Evolutionary conservation across 2,329 filamentous ascomycete genomes (phyloP), one percentile per base, ranked within the genome.

Genomic region (Aspergillus awamori): DNA sequence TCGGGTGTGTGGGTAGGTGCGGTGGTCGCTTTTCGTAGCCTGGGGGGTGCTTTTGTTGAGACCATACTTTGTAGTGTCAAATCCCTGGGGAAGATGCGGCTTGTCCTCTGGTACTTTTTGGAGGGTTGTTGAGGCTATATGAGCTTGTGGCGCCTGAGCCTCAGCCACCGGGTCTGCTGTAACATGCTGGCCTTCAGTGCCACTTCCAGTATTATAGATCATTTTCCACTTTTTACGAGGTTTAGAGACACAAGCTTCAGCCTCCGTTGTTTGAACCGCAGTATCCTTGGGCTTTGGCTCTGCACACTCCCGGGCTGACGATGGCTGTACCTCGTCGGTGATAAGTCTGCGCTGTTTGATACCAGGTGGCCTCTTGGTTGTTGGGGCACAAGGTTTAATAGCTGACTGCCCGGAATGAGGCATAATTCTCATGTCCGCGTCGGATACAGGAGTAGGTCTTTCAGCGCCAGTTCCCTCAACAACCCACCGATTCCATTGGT

Each of bases 401-500:
- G 48, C 17, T 26, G 26, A 56, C 13, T 53, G 30, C 11, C 55
- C 54, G 22, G 49, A 28, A 5, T 45, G 43, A n/a, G 26, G 20
- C 28, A 28, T 10, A 13, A 8, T 5, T 20, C 52, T 57, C 3
- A 57, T 20, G 24, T 54, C 54, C 2, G 52, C 13, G 10, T 57
- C 54, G 7, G 26, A 13, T 5, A 17, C 49, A 53, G 45, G 33
- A n/a, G 53, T 49, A 15, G 30, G n/a, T 13, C 30, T 38, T 6
- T 64, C 70, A 20, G 66, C 65, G 30, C 65, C 61, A 51, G 65
- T 51, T 2, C 68, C 63, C 22, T 73, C 68, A 11, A 61, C 55
- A 36, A 74, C 71, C 72, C 72, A 75, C 47, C 69, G 59, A 47
- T 69, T 70, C 72, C 72, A 75, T 51, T 69, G 59, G 48, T 69